Evolutionary conservation across 495 filamentous ascomycete genomes (phyloP), one percentile per base, ranked within the genome.

Genomic region (Neurospora africana): DNA sequence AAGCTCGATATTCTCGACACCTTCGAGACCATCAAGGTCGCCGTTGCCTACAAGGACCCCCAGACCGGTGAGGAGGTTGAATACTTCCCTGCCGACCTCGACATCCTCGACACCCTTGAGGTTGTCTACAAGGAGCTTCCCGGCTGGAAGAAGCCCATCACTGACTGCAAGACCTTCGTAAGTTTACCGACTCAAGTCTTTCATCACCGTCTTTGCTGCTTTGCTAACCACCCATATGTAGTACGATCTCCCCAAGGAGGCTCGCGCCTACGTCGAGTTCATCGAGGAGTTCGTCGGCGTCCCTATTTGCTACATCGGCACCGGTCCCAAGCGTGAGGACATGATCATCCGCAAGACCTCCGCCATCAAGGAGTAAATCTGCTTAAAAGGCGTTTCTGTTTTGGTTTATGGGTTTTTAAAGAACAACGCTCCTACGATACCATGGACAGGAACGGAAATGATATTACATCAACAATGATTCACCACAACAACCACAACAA

Each of bases 1-100:
- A 97, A 81, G 70, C 90, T 96, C 71, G 93, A 96, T 79, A 86
- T 97, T 23, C 87, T 98, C 13, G 94, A 97, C 78, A 89, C 88
- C 58, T 93, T 97, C 79, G 84, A 89, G 37, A 89, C 91, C 78
- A 89, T 98, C 83, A 89, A 92, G 84, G 87, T 97, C 53, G 93
- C 89, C 7, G 86, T 90, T 21, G 89, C 86, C 3, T 98, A 97
- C 85, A 84, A 80, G 78, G 86, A 77, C 82, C 85, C 71, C 76
- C 84, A 74, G 40, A 81, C 78, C 0, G 79, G 78, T 61, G 72
- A 79, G 61, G 76, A 78, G 36, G 71, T 83, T 33, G 76, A 78
- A 27, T 78, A 75, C 72, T 83, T 82, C 78, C 83, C 82, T 27
- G 80, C 82, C 6, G 80, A 81, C 70, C 77, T 81, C 21, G 71